Evolutionary conservation across 331 rosid species (phyloP).

Genomic region (Rhamnella rubrinervis): DNA sequence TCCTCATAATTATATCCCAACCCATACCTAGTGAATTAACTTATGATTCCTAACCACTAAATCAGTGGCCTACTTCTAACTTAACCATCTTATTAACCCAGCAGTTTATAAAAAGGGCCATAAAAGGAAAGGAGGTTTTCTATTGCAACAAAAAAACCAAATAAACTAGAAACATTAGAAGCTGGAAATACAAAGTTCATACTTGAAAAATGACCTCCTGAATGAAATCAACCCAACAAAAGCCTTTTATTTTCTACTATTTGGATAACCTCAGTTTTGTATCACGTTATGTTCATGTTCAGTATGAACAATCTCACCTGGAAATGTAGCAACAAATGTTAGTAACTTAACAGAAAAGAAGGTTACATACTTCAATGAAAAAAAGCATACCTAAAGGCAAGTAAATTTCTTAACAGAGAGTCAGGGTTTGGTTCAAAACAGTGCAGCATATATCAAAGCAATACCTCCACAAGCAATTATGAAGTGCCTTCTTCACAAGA

Average conservation of each 20-base stretch:
- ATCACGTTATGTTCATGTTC: background rate
- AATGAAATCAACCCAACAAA: background rate
- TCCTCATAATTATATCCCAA: background rate
- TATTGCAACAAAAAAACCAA: background rate
- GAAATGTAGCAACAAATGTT: background rate
- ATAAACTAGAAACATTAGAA: background rate
- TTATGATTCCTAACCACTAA: background rate
- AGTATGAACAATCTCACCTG: background rate
- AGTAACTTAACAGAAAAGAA: background rate
- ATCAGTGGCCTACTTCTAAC: conserved; percentile 3
- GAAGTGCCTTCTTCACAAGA: background rate
- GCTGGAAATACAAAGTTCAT: background rate
- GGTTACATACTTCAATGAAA: background rate
- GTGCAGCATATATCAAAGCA: background rate
- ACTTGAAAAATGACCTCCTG: background rate
- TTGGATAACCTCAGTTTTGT: background rate
- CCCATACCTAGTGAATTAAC: too few species aligned
- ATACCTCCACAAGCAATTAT: background rate
- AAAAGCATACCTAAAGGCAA: conserved; percentile 5
- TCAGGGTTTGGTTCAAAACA: background rate
- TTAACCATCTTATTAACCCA: background rate
- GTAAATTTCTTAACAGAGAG: background rate
- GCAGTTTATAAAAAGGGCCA: background rate
- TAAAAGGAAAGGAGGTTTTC: background rate
- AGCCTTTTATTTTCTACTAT: background rate